Evolutionary conservation across 1,139 yeast species (phyloP), one percentile per base, ranked within the genome.

Genomic region (Petasospora rhodanensis): DNA sequence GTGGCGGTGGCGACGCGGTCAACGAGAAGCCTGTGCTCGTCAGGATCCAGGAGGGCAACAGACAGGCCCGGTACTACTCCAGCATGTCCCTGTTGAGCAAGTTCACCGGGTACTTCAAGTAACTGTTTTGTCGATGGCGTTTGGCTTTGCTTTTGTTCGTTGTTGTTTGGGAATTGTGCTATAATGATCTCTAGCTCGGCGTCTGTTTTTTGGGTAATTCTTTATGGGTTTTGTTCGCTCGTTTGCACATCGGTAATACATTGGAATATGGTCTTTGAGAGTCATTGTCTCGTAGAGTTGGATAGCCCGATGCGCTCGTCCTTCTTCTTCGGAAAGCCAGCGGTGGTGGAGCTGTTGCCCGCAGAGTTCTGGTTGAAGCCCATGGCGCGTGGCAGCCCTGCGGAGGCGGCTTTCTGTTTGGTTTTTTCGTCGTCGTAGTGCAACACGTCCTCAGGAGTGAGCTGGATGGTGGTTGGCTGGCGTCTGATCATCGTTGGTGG

Each of bases 401-500:
- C 17, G 9, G 23, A n/a, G n/a, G n/a, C n/a, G n/a, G n/a, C 10
- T 22, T 28, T 31, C 14, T 22, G 33, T 21, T 23, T 34, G 34
- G 15, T 21, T 35, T 52, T 46, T 31, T 47, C 51, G 37, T 77
- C 82, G 41, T 79, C 85, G 43, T 74, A 78, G 34, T 69, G 78
- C 40, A 72, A 60, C 3, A 79, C 68, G 42, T 79, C 86, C 41
- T 77, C 84, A 1, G 81, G 80, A 0, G 82, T 76, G 33, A 79
- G 67, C 41, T 67, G 68, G 35, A 79, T 78, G 2, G 76, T 66
- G 1, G 86, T 79, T 3, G 85, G 79, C 6, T 71, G 78, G 40
- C 84, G 61, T 54, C 84, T 59, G 34, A 79, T 61, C 85, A 78
- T 78, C 21, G 4, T 41, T 23, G 4, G 11, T 18, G 12, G 18